Base-by-base conservation (phyloP, 345 rosid species). In the Syzygium jambos region DNA sequence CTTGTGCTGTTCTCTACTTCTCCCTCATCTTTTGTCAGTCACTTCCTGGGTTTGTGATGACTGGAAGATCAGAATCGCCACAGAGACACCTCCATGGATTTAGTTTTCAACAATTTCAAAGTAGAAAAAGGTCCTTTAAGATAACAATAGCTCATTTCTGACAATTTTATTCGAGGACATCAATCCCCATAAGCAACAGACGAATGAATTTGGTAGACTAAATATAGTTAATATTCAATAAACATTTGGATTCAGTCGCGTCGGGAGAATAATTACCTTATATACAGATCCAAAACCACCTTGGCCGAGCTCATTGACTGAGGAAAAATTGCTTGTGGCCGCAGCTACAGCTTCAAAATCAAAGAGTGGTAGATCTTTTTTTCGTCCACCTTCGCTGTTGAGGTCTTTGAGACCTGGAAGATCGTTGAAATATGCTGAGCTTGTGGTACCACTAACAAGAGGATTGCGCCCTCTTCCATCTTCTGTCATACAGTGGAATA, bases 231-330 rank as follows among this genome's bases (percentile, higher is more conserved):
- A n/a, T 29, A 7, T 17, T 65, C 11, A 65, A 16, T 65, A 29
- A 65, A 11, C 43, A 30, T 65, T 65, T 30, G 23, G 78, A 65
- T 15, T 16, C 22, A 65, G 11, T 65, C 5, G 10, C 30, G 30
- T 30, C 30, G 23, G 43, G 43, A 30, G 41, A 65, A 7, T 65
- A 30, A 65, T 65, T 87, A 90, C 92, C 92, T 83, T 84, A 63
- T 87, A 91, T 51, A 89, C 90, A 21, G 85, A 52, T 57, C 91
- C 92, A 85, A 89, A 91, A 17, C 92, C 92, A 0, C 91, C 91
- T 51, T 85, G 85, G n/a, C 91, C 91, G 5, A 91, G 82, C 89
- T 84, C 86, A 49, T 88, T 88, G 11, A 55, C 85, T 15, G 68
- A 8, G 22, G 91, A 87, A 85, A 91, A 91, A 7, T 88, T 25